Conservation (phyloP, 169 alveolate genomes). For the Plasmodium sp. region DNA sequence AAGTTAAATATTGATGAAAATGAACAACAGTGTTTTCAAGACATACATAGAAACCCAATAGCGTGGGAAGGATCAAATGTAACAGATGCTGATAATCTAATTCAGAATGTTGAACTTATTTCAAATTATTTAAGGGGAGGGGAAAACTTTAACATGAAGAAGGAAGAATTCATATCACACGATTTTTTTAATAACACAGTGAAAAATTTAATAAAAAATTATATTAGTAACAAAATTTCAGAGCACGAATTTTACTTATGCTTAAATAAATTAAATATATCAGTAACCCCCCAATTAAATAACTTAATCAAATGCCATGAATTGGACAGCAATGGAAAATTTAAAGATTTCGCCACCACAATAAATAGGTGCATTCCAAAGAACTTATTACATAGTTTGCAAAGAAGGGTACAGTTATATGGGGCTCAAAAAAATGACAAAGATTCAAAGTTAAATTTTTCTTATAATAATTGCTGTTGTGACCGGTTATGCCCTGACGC, state of each 20-base stretch:
- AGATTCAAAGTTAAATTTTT: conserved; percentile 32
- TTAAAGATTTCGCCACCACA: conserved; percentile 69
- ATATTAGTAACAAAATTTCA: conserved; percentile 59
- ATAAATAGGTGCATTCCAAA: conserved; percentile 57
- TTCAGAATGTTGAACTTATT: conserved; percentile 40
- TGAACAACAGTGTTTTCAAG: conserved; percentile 37
- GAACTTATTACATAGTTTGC: conserved; percentile 29
- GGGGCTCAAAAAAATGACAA: neutral
- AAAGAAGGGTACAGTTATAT: neutral
- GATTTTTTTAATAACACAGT: conserved; percentile 55
- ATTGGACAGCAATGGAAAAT: conserved; percentile 60
- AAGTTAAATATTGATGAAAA: conserved; percentile 47
- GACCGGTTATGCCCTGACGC: neutral
- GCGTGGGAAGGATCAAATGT: conserved; percentile 60
- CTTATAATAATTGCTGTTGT: conserved; percentile 18
- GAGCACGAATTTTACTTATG: conserved; percentile 39
- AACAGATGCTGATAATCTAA: conserved; percentile 31
- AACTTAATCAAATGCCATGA: conserved; percentile 61
- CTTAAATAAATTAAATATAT: conserved; percentile 48
- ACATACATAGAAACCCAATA: conserved; percentile 47
- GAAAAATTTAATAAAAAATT: conserved; percentile 59
- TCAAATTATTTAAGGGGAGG: conserved; percentile 31
- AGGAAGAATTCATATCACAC: conserved; percentile 26
- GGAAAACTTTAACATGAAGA: conserved; percentile 11
- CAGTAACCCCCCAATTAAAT: conserved; percentile 54